Evolutionary conservation across 768 basidiomycete species (phyloP).

Genomic region (Coprinellus micaceus): DNA sequence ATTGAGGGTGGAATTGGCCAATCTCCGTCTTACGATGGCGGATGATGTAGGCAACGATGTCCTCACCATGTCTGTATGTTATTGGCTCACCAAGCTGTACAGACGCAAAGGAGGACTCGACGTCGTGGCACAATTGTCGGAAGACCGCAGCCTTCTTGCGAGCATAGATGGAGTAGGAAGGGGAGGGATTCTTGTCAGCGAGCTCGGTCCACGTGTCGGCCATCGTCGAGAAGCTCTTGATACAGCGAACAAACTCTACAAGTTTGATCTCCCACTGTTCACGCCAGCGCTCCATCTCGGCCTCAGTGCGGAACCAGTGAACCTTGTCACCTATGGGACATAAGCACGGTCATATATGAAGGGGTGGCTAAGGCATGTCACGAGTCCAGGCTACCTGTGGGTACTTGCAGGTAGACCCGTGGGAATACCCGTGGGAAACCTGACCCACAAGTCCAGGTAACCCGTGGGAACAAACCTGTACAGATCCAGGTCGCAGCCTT

Average conservation of each 20-base stretch:
- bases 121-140: too few relatives aligned
- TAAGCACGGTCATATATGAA: not conserved
- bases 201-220: not conserved
- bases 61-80: not conserved
- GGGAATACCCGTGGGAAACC: too few relatives aligned
- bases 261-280: conserved; percentile 1
- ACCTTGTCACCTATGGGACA: not conserved
- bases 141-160: not conserved
- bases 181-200: not conserved
- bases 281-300: conserved; percentile 3
- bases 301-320: conserved; percentile 1
- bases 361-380: too few relatives aligned
- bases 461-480: too few relatives aligned
- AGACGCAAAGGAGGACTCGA: not conserved
- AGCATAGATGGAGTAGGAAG: not conserved
- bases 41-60: not conserved
- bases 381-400: too few relatives aligned
- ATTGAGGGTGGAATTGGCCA: not conserved
- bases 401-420: too few relatives aligned
- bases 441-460: too few relatives aligned
- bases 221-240: not conserved
- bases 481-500: too few relatives aligned
- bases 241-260: not conserved
- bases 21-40: not conserved
- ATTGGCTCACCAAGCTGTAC: not conserved